These are phyloP conservation scores for Triadica sebifera DNA, from an alignment of 345 rosid species.

Conservation along the genomic window DNA sequence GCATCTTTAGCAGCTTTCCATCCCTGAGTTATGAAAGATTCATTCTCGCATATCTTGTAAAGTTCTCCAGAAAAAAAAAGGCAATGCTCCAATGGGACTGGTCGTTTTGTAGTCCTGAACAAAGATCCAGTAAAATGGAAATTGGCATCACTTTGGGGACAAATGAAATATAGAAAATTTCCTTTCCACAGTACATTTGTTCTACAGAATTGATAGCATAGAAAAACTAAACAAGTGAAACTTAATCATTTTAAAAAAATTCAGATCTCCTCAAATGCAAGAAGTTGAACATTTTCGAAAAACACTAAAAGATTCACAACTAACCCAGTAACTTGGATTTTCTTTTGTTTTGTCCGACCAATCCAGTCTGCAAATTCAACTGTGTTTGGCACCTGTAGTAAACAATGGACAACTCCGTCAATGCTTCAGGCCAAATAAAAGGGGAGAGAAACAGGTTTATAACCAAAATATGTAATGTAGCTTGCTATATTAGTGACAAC, in stretches of 20 bases:
- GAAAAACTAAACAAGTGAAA: neutral
- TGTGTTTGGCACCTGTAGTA: conserved; percentile 83
- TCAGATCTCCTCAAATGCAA: neutral
- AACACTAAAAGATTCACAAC: conserved; percentile 26
- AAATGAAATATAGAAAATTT: neutral
- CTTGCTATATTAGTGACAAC: neutral
- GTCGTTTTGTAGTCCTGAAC: conserved; percentile 86
- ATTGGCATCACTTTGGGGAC: conserved; percentile 12
- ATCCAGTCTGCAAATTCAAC: conserved; percentile 96
- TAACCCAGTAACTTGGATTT: conserved; percentile 90
- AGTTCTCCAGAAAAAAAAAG: conserved; percentile 86
- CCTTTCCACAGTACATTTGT: too few species aligned
- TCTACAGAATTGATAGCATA: conserved; percentile 1
- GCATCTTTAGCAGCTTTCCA: conserved; percentile 77
- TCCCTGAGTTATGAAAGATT: conserved; percentile 58
- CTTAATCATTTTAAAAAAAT: neutral
- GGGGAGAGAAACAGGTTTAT: neutral
- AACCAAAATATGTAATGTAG: neutral
- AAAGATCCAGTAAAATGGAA: conserved; percentile 9
- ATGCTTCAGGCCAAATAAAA: conserved; percentile 16
- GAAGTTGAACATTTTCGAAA: conserved; percentile 1
- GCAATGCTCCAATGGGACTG: conserved; percentile 96
- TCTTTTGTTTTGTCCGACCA: conserved; percentile 90
- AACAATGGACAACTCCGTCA: conserved; percentile 3
- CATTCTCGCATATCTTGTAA: conserved; percentile 77